These are phyloP conservation scores for Neurospora discreta DNA, from an alignment of 495 filamentous ascomycete genomes.

Conservation along the genomic window DNA sequence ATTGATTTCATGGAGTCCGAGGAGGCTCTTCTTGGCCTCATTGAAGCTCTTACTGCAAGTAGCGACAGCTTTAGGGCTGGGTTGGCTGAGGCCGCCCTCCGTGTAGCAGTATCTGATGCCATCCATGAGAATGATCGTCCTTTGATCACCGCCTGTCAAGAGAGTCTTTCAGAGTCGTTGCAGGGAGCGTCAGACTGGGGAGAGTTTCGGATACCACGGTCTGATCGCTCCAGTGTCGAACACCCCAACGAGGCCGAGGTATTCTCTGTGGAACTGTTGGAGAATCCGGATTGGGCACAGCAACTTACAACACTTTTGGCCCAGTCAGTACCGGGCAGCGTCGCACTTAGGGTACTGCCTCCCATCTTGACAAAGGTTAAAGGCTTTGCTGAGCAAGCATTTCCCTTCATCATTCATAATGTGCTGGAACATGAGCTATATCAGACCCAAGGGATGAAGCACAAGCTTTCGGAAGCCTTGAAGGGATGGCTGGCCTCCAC, in stretches of 20 bases:
- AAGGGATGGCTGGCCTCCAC: slow-evolving; percentile 37
- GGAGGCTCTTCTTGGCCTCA: slow-evolving; percentile 45
- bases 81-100: slow-evolving; percentile 65
- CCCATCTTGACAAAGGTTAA: slow-evolving; percentile 50
- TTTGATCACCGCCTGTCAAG: slow-evolving; percentile 38
- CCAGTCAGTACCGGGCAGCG: slow-evolving; percentile 45
- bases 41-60: slow-evolving; percentile 57
- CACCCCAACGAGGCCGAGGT: slow-evolving; percentile 13
- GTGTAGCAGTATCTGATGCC: slow-evolving; percentile 52
- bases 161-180: slow-evolving; percentile 30
- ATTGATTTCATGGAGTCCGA: slow-evolving; percentile 26
- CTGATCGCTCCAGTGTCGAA: slow-evolving; percentile 23
- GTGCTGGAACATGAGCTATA: slow-evolving; percentile 47
- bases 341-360: slow-evolving; percentile 53
- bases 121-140: slow-evolving; percentile 29
- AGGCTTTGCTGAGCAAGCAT: slow-evolving; percentile 55
- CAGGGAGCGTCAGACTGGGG: slow-evolving; percentile 37
- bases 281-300: slow-evolving; percentile 48
- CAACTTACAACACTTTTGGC: slow-evolving; percentile 50
- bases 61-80: slow-evolving; percentile 54
- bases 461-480: slow-evolving; percentile 37
- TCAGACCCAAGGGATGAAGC: slow-evolving; percentile 36
- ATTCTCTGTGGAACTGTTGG: slow-evolving; percentile 25
- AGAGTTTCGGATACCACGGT: slow-evolving; percentile 34
- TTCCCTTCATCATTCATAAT: slow-evolving; percentile 75